Evolutionary conservation across 2,329 filamentous ascomycete species (phyloP).

Genomic region (Rhytidhysteron rufulum): DNA sequence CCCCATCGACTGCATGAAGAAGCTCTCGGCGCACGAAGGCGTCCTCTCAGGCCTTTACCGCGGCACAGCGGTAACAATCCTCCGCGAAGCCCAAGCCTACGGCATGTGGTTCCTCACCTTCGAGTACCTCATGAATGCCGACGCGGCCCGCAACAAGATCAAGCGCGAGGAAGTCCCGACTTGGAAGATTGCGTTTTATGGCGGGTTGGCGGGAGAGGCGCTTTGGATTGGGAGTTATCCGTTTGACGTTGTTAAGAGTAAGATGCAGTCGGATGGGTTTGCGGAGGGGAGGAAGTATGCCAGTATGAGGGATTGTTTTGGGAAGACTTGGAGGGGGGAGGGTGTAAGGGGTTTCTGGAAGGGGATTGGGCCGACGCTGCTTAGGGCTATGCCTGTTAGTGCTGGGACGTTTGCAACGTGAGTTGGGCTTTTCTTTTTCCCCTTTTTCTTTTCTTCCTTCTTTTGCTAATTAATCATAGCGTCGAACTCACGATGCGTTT

Average conservation of each 20-base stretch:
- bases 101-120: conserved; percentile 93
- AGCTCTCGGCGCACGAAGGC: conserved; percentile 68
- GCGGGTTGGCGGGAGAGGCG: conserved; percentile 87
- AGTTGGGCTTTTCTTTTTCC: conserved; percentile 15
- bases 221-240: conserved; percentile 94
- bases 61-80: conserved; percentile 77
- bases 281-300: conserved; percentile 67
- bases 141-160: conserved; percentile 73
- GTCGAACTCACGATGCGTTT: conserved; percentile 34
- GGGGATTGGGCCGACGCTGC: conserved; percentile 81
- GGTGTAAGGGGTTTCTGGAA: conserved; percentile 89
- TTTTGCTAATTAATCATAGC: conserved; percentile 5
- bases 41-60: conserved; percentile 76
- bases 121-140: conserved; percentile 92
- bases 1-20: conserved; percentile 84
- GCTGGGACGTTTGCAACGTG: conserved; percentile 92
- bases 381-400: conserved; percentile 95
- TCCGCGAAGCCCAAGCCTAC: conserved; percentile 91
- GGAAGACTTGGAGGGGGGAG: conserved; percentile 72
- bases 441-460: not conserved
- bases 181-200: conserved; percentile 86
- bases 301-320: conserved; percentile 86
- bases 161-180: conserved; percentile 73
- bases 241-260: conserved; percentile 97
- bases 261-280: conserved; percentile 98